These are phyloP conservation scores for Golubevia sp. DNA, from an alignment of 1,284 basidiomycete genomes.

Conservation along the genomic window DNA sequence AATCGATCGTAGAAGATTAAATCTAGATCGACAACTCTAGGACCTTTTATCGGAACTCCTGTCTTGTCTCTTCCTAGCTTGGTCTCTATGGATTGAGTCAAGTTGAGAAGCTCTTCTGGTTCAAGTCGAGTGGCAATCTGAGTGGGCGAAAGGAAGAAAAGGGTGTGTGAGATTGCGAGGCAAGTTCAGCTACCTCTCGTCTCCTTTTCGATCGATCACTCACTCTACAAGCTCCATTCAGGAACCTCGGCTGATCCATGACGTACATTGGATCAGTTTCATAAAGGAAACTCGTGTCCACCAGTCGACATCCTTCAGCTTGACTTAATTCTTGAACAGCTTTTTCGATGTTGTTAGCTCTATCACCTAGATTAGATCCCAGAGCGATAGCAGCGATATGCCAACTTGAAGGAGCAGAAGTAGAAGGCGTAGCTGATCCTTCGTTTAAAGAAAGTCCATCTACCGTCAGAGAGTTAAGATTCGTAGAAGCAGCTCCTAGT, in stretches of 20 bases:
- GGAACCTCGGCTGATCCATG: conserved; percentile 82
- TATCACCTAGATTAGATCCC: conserved; percentile 88
- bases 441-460: too few relatives aligned
- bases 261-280: conserved; percentile 96
- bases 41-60: conserved; percentile 50
- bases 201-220: conserved; percentile 39
- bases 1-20: conserved; percentile 55
- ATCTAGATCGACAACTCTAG: conserved; percentile 54
- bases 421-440: too few relatives aligned
- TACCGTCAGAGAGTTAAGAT: too few relatives aligned
- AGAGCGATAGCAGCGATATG: conserved; percentile 73
- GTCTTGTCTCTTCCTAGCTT: conserved; percentile 47
- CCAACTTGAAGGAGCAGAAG: conserved; percentile 9
- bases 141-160: neutral
- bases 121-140: conserved; percentile 40
- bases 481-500: neutral
- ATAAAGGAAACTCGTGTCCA: conserved; percentile 88
- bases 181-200: neutral
- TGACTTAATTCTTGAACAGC: conserved; percentile 68
- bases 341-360: conserved; percentile 79
- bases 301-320: conserved; percentile 60
- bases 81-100: conserved; percentile 50
- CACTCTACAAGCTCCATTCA: conserved; percentile 88
- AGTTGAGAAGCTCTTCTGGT: conserved; percentile 37
- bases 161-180: conserved; percentile 6